phyloP scores from a whole-genome alignment of 768 basidiomycete species.

The Russula sp. region DNA sequence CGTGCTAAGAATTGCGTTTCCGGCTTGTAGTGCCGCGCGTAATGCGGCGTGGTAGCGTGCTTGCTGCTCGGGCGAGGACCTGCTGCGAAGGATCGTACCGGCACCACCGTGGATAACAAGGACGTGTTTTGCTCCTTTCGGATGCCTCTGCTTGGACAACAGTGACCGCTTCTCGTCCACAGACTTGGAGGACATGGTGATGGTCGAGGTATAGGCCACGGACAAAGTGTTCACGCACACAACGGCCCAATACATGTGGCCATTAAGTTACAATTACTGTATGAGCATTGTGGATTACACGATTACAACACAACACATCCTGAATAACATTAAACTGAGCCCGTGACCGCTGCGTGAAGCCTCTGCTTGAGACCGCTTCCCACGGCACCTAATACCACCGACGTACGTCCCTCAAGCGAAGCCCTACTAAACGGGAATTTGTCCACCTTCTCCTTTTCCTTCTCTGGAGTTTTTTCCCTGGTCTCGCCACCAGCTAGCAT shows the following conservation, averaged over 20 bases:
- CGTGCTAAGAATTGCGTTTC: slow-evolving; percentile 56
- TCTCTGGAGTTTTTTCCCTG: neutral
- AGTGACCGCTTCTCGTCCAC: slow-evolving; percentile 30
- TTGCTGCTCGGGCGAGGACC: slow-evolving; percentile 59
- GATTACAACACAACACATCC: neutral
- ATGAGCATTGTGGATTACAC: slow-evolving; percentile 4
- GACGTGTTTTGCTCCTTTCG: slow-evolving; percentile 34
- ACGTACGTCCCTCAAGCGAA: slow-evolving; percentile 4
- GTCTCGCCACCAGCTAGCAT: neutral
- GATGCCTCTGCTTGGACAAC: slow-evolving; percentile 13
- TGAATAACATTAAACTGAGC: slow-evolving; percentile 2
- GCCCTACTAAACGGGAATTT: neutral
- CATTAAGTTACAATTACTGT: neutral
- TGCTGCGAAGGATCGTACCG: slow-evolving; percentile 58
- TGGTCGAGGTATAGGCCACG: neutral
- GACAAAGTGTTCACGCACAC: neutral
- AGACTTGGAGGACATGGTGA: slow-evolving; percentile 2
- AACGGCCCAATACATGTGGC: no score
- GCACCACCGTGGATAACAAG: slow-evolving; percentile 82
- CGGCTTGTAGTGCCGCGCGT: slow-evolving; percentile 53
- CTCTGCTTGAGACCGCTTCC: slow-evolving; percentile 24
- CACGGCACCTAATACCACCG: slow-evolving; percentile 16
- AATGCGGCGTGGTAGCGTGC: slow-evolving; percentile 57
- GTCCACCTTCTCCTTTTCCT: slow-evolving; percentile 12
- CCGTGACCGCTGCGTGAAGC: slow-evolving; percentile 23